Conservation (phyloP, 169 alveolate genomes). For the Eimeria praecox region DNA sequence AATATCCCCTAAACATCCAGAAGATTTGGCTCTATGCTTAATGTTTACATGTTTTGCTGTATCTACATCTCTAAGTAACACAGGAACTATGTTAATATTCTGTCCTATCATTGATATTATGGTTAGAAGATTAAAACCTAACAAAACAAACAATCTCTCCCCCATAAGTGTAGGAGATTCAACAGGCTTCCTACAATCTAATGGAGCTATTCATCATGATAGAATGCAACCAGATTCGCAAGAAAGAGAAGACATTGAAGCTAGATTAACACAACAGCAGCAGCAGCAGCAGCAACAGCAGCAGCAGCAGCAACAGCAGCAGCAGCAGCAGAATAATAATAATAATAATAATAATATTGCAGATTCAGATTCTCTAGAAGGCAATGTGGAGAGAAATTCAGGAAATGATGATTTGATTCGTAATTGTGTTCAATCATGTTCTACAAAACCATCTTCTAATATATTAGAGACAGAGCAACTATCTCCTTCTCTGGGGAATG, state of each 20-base stretch:
- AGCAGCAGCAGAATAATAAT: not conserved
- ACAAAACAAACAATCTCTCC: not conserved
- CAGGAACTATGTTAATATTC: conserved; percentile 60
- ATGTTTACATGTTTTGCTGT: conserved; percentile 17
- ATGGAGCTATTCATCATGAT: no score
- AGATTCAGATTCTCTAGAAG: no score
- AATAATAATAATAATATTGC: not conserved
- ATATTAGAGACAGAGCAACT: no score
- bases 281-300: conserved; percentile 26
- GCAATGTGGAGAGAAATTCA: no score
- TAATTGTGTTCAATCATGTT: no score
- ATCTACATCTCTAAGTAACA: conserved; percentile 70
- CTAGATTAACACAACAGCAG: not conserved
- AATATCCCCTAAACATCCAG: conserved; percentile 41
- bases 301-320: conserved; percentile 30
- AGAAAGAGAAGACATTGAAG: not conserved
- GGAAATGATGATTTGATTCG: no score
- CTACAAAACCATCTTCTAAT: no score
- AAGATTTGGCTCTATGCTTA: conserved; percentile 46
- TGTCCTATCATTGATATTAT: conserved; percentile 59
- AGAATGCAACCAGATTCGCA: no score
- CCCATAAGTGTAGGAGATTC: not conserved
- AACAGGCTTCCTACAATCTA: not conserved
- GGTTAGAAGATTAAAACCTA: not conserved
- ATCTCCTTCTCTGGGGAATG: no score